Base-by-base conservation (phyloP, 805 yeast species). In the Spathaspora girioi region DNA sequence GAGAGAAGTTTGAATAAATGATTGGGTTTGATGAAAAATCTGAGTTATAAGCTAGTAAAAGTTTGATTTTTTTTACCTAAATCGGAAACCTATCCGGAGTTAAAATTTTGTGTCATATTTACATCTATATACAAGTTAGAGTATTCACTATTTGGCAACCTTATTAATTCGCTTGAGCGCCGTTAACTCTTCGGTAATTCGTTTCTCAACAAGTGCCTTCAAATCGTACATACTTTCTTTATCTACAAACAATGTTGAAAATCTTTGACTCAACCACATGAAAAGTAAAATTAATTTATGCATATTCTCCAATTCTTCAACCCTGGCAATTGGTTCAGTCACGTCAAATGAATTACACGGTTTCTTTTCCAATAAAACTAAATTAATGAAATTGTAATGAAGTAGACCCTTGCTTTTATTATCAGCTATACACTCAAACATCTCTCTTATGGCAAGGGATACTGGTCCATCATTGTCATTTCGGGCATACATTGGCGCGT, bases 181-280 rank as follows among this genome's bases (percentile, higher is more conserved):
- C 10, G 50, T 51, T 54, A 82, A 65, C 65, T 80, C 80, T 55
- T 78, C 79, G 53, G 75, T 73, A 43, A 85, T 83, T 48, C 81
- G 68, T 53, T 72, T 75, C 62, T 92, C 97, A 48, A 90, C 82
- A 54, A 88, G 68, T 27, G 80, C 71, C 63, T 87, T 87, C 59
- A 89, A 66, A 50, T 87, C 88, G 20, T 67, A 64, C 0, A 96
- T 96, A 45, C 89, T 79, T 52, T 84, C 88, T 14, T 82, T 74
- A 65, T 90, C 97, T 15, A 87, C 80, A 59, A 91, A 89, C 47
- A 82, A 77, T 29, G 86, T 82, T 0, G 97, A 96, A 73, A 86
- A 93, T 60, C 97, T 74, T 64, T 89, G 92, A 50, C 88, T 78
- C 54, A 93, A 73, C 99, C 99, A 93, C 62, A 89, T 71, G 62